These are phyloP conservation scores for Diophrys sp. DNA, from an alignment of 73 alveolate species.

Conservation along the genomic window DNA sequence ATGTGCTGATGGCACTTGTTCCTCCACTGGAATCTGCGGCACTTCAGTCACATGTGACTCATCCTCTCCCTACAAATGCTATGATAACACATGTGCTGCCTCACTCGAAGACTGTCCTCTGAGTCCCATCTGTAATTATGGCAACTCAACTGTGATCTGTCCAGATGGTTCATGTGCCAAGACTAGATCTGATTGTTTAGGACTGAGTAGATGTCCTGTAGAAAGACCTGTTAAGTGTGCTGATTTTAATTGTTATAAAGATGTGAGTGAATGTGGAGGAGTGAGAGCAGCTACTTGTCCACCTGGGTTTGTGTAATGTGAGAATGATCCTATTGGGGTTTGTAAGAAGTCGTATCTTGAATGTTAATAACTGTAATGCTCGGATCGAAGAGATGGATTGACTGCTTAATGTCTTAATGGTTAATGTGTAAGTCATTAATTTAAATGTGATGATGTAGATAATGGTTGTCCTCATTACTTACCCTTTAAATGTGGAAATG, in stretches of 20 bases:
- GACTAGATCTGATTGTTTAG: slow-evolving; percentile 15
- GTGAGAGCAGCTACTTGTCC: not conserved
- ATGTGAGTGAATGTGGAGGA: slow-evolving; percentile 39
- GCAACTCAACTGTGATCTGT: slow-evolving; percentile 4
- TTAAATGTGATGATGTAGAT: slow-evolving; percentile 44
- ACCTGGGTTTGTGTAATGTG: not conserved
- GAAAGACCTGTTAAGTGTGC: slow-evolving; percentile 69
- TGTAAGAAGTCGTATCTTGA: slow-evolving; percentile 41
- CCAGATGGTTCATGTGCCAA: slow-evolving; percentile 30
- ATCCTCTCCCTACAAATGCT: slow-evolving; percentile 69
- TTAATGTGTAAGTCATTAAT: slow-evolving; percentile 29
- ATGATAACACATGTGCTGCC: slow-evolving; percentile 66
- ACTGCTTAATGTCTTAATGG: slow-evolving; percentile 55
- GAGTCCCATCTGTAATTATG: slow-evolving; percentile 44
- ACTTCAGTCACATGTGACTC: slow-evolving; percentile 51
- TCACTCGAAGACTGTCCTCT: slow-evolving; percentile 67
- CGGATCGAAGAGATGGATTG: slow-evolving; percentile 25
- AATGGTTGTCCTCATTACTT: slow-evolving; percentile 56
- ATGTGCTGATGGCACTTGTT: slow-evolving; percentile 77
- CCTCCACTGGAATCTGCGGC: slow-evolving; percentile 42
- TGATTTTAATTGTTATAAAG: slow-evolving; percentile 59
- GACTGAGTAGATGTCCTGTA: slow-evolving; percentile 49
- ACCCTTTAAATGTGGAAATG: slow-evolving; percentile 44
- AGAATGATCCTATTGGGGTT: not conserved
- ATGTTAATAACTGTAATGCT: slow-evolving; percentile 47